Evolutionary conservation across 2,329 filamentous ascomycete genomes (phyloP).

Genomic region (Exophiala sp.): DNA sequence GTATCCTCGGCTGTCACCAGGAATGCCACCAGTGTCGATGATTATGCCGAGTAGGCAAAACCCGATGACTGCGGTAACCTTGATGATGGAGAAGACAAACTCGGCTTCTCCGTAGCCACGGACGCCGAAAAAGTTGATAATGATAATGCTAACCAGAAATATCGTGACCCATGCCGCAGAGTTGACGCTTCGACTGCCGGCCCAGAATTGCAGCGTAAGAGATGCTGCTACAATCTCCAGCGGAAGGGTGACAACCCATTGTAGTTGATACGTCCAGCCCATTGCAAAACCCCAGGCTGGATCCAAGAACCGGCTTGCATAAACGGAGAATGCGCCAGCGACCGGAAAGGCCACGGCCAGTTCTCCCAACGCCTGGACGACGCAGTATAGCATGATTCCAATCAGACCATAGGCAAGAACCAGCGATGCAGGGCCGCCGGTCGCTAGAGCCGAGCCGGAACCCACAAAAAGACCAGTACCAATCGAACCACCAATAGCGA

Average conservation of each 20-base stretch:
- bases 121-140: constrained; percentile 84
- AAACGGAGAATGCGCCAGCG: constrained; percentile 85
- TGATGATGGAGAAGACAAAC: constrained; percentile 81
- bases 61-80: constrained; percentile 78
- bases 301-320: constrained; percentile 88
- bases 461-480: constrained; percentile 78
- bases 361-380: constrained; percentile 85
- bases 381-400: constrained; percentile 84
- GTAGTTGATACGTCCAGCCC: constrained; percentile 74
- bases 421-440: constrained; percentile 72
- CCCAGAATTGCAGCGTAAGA: constrained; percentile 79
- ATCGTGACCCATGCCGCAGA: constrained; percentile 77
- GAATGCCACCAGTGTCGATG: constrained; percentile 76
- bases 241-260: constrained; percentile 77
- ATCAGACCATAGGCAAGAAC: constrained; percentile 73
- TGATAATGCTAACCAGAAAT: constrained; percentile 71
- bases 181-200: constrained; percentile 52
- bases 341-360: constrained; percentile 89
- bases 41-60: constrained; percentile 62
- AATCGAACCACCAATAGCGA: constrained; percentile 80
- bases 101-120: constrained; percentile 87
- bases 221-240: constrained; percentile 84
- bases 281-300: constrained; percentile 94
- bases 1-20: constrained; percentile 60
- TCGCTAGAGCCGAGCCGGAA: constrained; percentile 66